Percentiles rank a stretch among this genome's conserved stretches.
phyloP scores from a whole-genome alignment of 164 flowering plant species.

The Nymphaea thermarum region DNA sequence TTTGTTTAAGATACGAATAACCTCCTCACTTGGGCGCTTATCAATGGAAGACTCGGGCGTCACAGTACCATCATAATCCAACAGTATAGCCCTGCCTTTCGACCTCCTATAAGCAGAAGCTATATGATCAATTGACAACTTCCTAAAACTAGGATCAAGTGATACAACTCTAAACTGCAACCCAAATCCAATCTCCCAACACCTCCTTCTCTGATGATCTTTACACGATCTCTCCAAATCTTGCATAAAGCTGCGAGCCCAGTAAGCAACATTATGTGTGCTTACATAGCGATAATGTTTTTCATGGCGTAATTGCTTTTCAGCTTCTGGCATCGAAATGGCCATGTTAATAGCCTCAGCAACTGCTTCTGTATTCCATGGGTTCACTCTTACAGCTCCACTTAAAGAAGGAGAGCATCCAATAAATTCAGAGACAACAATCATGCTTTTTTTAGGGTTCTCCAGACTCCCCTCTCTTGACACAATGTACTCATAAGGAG shows the following conservation, averaged over 20 bases:
- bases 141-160: slow-evolving; percentile 58
- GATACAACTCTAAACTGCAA: slow-evolving; percentile 75
- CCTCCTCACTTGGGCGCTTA: slow-evolving; percentile 49
- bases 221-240: slow-evolving; percentile 65
- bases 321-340: slow-evolving; percentile 50
- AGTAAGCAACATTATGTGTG: slow-evolving; percentile 69
- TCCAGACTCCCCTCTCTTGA: slow-evolving; percentile 46
- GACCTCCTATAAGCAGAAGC: slow-evolving; percentile 43
- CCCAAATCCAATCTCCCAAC: slow-evolving; percentile 72
- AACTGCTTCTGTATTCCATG: slow-evolving; percentile 67
- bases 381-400: slow-evolving; percentile 71
- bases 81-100: slow-evolving; percentile 43
- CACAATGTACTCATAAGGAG: slow-evolving; percentile 63
- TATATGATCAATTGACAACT: slow-evolving; percentile 47
- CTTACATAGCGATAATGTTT: slow-evolving; percentile 69
- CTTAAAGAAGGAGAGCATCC: slow-evolving; percentile 82
- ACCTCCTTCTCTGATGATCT: slow-evolving; percentile 54
- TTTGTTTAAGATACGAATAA: slow-evolving; percentile 41
- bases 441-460: slow-evolving; percentile 57
- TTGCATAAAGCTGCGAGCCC: slow-evolving; percentile 68
- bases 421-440: slow-evolving; percentile 68
- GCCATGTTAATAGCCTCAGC: slow-evolving; percentile 72
- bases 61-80: slow-evolving; percentile 78
- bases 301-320: slow-evolving; percentile 71
- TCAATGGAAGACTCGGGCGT: slow-evolving; percentile 62